Evolutionary conservation across 768 basidiomycete genomes (phyloP).

Genomic region (Lentinula raphanica): DNA sequence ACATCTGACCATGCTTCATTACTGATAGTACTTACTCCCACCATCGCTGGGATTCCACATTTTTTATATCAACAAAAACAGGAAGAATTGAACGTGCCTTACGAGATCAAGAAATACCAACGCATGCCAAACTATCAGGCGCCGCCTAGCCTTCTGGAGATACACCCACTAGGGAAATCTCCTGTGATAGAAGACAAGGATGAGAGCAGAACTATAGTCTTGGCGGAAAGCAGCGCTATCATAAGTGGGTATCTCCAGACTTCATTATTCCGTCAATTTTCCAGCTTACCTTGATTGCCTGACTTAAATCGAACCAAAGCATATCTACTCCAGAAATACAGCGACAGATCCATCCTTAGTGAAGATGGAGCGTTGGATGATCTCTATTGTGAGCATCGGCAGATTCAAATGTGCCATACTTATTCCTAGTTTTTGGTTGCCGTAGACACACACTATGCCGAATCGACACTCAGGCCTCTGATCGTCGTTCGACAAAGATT

Average conservation of each 20-base stretch:
- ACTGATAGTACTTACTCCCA: too few relatives aligned
- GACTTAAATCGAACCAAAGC: too few relatives aligned
- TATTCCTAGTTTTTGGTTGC: not conserved
- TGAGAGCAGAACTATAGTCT: slow-evolving; percentile 35
- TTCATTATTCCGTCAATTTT: not conserved
- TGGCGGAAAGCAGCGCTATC: slow-evolving; percentile 38
- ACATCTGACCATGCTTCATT: too few relatives aligned
- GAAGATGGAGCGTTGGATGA: slow-evolving; percentile 26
- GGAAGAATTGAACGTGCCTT: slow-evolving; percentile 48
- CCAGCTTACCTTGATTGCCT: not conserved
- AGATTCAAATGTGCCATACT: not conserved
- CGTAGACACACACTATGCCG: slow-evolving; percentile 34
- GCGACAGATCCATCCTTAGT: slow-evolving; percentile 23
- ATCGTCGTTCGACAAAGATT: slow-evolving; percentile 14
- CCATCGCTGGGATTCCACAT: too few relatives aligned
- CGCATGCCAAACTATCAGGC: slow-evolving; percentile 25
- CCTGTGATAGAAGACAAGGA: slow-evolving; percentile 26
- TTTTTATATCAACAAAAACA: too few relatives aligned
- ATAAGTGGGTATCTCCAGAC: slow-evolving; percentile 24
- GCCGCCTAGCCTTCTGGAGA: slow-evolving; percentile 28
- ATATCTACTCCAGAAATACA: slow-evolving; percentile 37
- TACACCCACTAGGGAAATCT: slow-evolving; percentile 42
- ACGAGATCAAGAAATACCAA: slow-evolving; percentile 38
- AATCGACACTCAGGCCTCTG: slow-evolving; percentile 37
- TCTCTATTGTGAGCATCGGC: slow-evolving; percentile 32